Percentiles rank a stretch among this genome's conserved stretches.
These are phyloP conservation scores for Saccharum officinarum DNA, from an alignment of 176 grass and related monocot species.

Conservation along the genomic window DNA sequence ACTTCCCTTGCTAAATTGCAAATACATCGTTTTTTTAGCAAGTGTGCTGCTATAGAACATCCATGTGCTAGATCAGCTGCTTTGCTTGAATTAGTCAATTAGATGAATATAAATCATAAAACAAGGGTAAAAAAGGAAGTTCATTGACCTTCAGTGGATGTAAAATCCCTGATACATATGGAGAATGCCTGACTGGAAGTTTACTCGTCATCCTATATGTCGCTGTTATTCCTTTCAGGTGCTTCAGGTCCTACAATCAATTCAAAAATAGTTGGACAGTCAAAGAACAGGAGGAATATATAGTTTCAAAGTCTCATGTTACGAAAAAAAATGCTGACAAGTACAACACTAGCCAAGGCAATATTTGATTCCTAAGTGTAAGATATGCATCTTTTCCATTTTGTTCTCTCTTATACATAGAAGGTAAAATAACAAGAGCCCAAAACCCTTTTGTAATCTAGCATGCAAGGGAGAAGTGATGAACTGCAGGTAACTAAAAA, in stretches of 20 bases:
- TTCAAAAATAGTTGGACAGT: not conserved
- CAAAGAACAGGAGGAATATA: slow-evolving; percentile 7
- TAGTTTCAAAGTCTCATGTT: not conserved
- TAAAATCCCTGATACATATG: slow-evolving; percentile 84
- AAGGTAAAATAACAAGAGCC: not conserved
- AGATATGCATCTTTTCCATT: not conserved
- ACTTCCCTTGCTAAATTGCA: not conserved
- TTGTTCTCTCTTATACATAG: not conserved
- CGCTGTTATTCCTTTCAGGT: slow-evolving; percentile 93
- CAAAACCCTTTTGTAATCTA: not conserved
- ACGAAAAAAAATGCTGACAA: not conserved
- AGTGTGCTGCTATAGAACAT: not conserved
- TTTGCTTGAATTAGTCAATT: not conserved
- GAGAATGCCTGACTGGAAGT: slow-evolving; percentile 95
- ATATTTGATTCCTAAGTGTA: slow-evolving; percentile 3
- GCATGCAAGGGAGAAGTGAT: not conserved
- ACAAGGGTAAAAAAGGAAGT: slow-evolving; percentile 37
- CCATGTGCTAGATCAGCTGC: not conserved
- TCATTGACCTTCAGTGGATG: slow-evolving; percentile 88
- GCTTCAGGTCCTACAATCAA: slow-evolving; percentile 76
- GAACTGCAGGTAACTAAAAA: not conserved
- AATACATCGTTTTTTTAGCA: not conserved
- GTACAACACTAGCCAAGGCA: not conserved
- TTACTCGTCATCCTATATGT: slow-evolving; percentile 98
- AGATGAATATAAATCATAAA: slow-evolving; percentile 16